These are phyloP conservation scores for Candida multigemmis DNA, from an alignment of 805 yeast genomes.

Conservation along the genomic window DNA sequence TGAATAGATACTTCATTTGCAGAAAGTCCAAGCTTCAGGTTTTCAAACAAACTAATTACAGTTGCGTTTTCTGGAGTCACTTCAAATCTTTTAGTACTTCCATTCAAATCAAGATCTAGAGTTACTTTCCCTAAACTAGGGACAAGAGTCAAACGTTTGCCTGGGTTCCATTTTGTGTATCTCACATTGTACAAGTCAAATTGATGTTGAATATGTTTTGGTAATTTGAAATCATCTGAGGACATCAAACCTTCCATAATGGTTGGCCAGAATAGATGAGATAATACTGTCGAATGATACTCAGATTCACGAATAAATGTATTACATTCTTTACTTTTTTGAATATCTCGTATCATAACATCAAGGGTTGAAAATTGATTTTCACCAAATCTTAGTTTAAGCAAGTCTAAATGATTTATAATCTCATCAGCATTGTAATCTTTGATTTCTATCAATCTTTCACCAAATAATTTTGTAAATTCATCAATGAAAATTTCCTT, in stretches of 20 bases:
- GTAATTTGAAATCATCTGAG: constrained; percentile 35
- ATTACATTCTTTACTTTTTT: constrained; percentile 37
- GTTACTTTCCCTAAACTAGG: constrained; percentile 56
- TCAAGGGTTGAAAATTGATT: constrained; percentile 61
- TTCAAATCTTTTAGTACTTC: constrained; percentile 21
- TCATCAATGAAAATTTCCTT: constrained; percentile 60
- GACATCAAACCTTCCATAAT: constrained; percentile 20
- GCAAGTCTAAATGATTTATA: constrained; percentile 34
- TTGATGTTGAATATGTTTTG: constrained; percentile 30
- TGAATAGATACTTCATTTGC: constrained; percentile 19
- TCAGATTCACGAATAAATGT: constrained; percentile 1
- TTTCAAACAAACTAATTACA: constrained; percentile 43
- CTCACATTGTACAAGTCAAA: constrained; percentile 34
- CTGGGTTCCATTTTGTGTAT: constrained; percentile 40
- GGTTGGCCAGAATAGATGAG: constrained; percentile 77
- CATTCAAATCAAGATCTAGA: constrained; percentile 44
- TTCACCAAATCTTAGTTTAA: constrained; percentile 60
- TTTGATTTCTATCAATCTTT: constrained; percentile 37
- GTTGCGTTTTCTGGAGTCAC: constrained; percentile 69
- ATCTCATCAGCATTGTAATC: constrained; percentile 32
- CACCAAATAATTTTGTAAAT: constrained; percentile 52
- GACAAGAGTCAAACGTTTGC: constrained; percentile 49
- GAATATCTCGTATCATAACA: constrained; percentile 75
- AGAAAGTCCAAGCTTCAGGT: constrained; percentile 19
- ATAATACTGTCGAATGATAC: constrained; percentile 55